Base-by-base conservation (phyloP, 345 rosid genomes). In the Gossypium australe region DNA sequence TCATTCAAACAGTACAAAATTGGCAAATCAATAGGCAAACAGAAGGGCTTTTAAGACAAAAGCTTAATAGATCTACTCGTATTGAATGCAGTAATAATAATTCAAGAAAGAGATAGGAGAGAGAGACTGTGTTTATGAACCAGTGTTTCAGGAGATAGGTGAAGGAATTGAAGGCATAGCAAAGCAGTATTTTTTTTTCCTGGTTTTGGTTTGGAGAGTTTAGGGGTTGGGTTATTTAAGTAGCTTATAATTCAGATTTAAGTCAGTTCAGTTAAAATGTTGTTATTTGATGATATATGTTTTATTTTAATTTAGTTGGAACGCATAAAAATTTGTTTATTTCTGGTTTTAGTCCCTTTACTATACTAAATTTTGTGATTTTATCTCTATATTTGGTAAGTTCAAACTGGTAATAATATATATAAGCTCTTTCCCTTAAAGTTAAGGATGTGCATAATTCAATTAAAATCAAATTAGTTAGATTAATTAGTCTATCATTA, bases 71-170 rank as follows among this genome's bases (percentile, higher is more conserved):
- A 73, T 48, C 69, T 27, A 61, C 68, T 69, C 27, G 47, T 27
- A 25, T n/a, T 48, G 27, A 61, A 61, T 59, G 5, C 12, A 52
- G 17, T 52, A 22, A 9, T 58, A 44, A 48, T 44, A 48, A 27
- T 45, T 60, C 56, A 27, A 60, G 41, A 59, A 10, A 72, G 75
- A 45, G 58, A 68, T 22, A 45, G 49, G 44, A 53, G 24, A 57
- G 14, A 9, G 14, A 9, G 29, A 25, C 41, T 25, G 74, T 38
- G 62, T 38, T 52, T 10, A 18, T 51, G 61, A 52, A 13, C 27
- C 4, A 22, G 61, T 51, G n/a, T 20, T 43, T 24, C 69, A 27
- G 76, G 59, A 29, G 52, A 73, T 62, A 9, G 76, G 76, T 73
- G 76, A 61, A 29, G 24, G 68, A 27, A 47, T 43, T 57, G 55